Percentiles rank a stretch among this genome's conserved stretches.
These are phyloP conservation scores for Eucalyptus cloeziana DNA, from an alignment of 345 rosid genomes.

Conservation along the genomic window DNA sequence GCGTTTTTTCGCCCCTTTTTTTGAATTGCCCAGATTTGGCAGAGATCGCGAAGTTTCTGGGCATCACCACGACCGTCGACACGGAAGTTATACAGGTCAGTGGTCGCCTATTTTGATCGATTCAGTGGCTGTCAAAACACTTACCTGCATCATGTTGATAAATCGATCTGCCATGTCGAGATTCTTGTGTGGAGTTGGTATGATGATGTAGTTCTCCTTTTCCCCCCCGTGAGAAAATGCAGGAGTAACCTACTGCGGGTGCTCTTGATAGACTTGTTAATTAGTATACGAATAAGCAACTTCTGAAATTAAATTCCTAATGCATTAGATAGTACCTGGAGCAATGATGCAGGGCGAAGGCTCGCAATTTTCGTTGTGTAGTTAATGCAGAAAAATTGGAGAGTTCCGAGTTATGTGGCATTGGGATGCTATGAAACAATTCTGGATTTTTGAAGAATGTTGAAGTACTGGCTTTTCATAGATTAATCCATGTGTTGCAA, in stretches of 20 bases:
- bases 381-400: background rate
- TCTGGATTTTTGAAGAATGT: background rate
- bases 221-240: background rate
- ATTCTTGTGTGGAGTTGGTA: background rate
- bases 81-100: constrained; percentile 84
- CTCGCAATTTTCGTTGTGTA: background rate
- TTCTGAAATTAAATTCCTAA: background rate
- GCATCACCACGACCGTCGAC: constrained; percentile 68
- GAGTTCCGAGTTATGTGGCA: background rate
- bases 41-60: constrained; percentile 92
- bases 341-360: background rate
- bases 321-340: background rate
- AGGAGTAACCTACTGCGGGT: background rate
- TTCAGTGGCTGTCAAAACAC: background rate
- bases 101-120: background rate
- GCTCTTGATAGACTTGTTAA: background rate
- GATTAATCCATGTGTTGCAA: background rate
- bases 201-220: background rate
- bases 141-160: background rate
- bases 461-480: background rate
- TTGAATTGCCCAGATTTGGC: constrained; percentile 50
- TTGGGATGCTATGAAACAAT: background rate
- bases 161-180: background rate
- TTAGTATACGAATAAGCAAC: background rate
- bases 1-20: background rate